These are phyloP conservation scores for Clausena lansium DNA, from an alignment of 345 rosid genomes.

Conservation along the genomic window DNA sequence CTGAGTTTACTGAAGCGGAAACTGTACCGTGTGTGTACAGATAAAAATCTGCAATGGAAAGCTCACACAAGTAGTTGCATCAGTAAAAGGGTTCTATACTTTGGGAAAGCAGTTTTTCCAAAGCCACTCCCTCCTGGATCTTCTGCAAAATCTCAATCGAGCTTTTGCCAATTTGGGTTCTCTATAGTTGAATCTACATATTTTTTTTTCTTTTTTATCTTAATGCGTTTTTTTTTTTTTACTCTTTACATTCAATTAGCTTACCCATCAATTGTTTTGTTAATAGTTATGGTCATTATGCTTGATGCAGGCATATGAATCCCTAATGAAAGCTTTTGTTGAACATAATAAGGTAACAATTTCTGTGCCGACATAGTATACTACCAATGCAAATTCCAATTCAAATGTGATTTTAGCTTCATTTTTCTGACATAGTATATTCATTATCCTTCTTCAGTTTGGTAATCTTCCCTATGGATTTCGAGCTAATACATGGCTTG, in stretches of 20 bases:
- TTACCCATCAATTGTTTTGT: background rate
- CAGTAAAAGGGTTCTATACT: conserved; percentile 60
- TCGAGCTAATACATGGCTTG: conserved; percentile 71
- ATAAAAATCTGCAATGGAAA: conserved; percentile 69
- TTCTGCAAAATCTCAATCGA: conserved; percentile 63
- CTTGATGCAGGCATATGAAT: conserved; percentile 62
- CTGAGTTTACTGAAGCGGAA: too few species aligned
- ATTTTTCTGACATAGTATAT: background rate
- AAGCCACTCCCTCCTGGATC: conserved; percentile 61
- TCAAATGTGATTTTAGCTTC: background rate
- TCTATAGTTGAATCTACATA: background rate
- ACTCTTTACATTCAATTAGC: background rate
- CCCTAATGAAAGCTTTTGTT: conserved; percentile 58
- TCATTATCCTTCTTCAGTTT: conserved; percentile 36
- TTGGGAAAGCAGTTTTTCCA: conserved; percentile 49
- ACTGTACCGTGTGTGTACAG: conserved; percentile 32
- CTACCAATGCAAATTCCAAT: background rate
- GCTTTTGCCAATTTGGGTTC: conserved; percentile 57
- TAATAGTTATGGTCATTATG: conserved; percentile 2
- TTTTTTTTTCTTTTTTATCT: background rate
- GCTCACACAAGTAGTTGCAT: conserved; percentile 47
- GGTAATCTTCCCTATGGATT: conserved; percentile 73
- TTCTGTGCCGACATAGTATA: background rate
- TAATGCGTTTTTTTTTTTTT: background rate
- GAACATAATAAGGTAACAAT: conserved; percentile 64